Conservation (phyloP, 768 basidiomycete species). For the Leccinellum rugosiceps region DNA sequence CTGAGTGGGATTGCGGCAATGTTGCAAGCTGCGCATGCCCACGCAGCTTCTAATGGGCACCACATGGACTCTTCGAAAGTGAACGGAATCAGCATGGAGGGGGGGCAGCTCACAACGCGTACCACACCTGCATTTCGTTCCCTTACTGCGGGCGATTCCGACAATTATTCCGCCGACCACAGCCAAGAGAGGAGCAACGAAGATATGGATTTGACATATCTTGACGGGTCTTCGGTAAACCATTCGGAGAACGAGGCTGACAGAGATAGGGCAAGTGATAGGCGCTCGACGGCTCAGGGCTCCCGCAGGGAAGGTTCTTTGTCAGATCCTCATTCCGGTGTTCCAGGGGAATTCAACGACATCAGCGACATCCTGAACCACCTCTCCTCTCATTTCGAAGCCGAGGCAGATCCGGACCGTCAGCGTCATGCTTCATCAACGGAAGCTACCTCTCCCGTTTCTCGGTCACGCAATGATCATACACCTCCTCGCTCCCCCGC, state of each 20-base stretch:
- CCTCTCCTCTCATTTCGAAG: conserved; percentile 66
- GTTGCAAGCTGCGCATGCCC: conserved; percentile 72
- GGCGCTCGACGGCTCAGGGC: conserved; percentile 27
- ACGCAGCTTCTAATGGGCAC: conserved; percentile 47
- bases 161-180: conserved; percentile 20
- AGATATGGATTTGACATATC: conserved; percentile 54
- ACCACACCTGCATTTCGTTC: conserved; percentile 78
- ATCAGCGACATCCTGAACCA: conserved; percentile 77
- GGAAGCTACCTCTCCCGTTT: conserved; percentile 29
- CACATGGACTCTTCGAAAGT: conserved; percentile 45
- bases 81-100: conserved; percentile 43
- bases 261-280: conserved; percentile 43
- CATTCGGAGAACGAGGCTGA: conserved; percentile 25
- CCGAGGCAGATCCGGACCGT: conserved; percentile 43
- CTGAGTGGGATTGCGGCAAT: conserved; percentile 72
- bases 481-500: conserved; percentile 20
- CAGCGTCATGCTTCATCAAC: conserved; percentile 39
- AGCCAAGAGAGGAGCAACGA: conserved; percentile 40
- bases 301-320: conserved; percentile 31
- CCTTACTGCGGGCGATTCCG: conserved; percentile 50
- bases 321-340: conserved; percentile 44
- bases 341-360: conserved; percentile 62
- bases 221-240: conserved; percentile 33
- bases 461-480: conserved; percentile 25
- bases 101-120: conserved; percentile 54